Conservation (phyloP, 139 green algal species). For the Desmodesmus armatus region DNA sequence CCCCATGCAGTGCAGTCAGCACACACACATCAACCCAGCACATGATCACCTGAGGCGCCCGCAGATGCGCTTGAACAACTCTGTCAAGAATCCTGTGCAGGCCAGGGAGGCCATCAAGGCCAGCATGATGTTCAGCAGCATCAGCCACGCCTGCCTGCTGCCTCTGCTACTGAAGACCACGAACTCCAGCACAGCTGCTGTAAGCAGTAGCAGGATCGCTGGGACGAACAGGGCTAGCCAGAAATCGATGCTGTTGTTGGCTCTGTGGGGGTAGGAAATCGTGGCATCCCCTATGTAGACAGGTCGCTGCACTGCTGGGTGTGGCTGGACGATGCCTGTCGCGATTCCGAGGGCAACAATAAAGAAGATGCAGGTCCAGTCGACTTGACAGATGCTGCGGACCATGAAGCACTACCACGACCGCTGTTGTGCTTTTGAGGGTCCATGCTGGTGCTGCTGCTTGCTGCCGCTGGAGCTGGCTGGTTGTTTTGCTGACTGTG, state of each 20-base stretch:
- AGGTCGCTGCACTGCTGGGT: neutral
- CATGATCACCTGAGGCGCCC: constrained; percentile 34
- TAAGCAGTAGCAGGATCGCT: neutral
- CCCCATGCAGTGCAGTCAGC: no score
- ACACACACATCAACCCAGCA: no score
- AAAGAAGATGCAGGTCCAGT: neutral
- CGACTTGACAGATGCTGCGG: neutral
- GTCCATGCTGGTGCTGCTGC: neutral
- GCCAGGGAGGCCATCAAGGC: constrained; percentile 21
- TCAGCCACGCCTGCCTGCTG: neutral
- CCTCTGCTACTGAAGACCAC: no score
- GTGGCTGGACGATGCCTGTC: neutral
- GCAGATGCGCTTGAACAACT: constrained; percentile 33
- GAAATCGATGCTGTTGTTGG: constrained; percentile 6
- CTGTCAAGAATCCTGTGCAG: constrained; percentile 30
- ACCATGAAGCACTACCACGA: neutral
- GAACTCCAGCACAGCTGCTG: neutral
- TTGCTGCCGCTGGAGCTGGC: neutral
- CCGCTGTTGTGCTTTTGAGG: neutral
- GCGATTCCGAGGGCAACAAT: neutral
- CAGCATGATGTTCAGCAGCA: constrained; percentile 6
- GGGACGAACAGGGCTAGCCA: constrained; percentile 15
- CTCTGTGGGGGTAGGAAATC: neutral
- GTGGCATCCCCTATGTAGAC: constrained; percentile 25
- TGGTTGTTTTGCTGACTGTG: neutral